A percentile compares a stretch with the other conserved stretches of the same genome.
Evolutionary conservation across 73 alveolate species (phyloP).

Genomic region (Durusdinium trenchii): DNA sequence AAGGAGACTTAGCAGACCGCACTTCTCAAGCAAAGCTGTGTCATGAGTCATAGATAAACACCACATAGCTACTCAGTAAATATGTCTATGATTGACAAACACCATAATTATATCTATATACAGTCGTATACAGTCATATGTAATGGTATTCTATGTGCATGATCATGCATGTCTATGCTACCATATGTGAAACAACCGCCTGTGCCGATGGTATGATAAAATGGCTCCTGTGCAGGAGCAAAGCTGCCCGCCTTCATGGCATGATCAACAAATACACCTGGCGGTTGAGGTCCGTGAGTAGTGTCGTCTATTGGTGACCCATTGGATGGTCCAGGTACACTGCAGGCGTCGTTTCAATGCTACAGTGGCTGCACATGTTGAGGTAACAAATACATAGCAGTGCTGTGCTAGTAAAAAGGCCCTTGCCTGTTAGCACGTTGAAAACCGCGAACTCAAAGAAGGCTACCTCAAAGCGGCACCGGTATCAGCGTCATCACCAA

Average conservation of each 20-base stretch:
- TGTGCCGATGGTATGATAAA: too few species aligned
- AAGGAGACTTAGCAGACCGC: not conserved
- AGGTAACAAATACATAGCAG: not conserved
- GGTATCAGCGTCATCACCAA: too few species aligned
- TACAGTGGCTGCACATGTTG: not conserved
- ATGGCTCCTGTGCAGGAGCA: too few species aligned
- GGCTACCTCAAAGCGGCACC: not conserved
- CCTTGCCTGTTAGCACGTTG: constrained; percentile 64
- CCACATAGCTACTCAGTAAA: too few species aligned
- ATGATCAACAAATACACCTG: constrained; percentile 71
- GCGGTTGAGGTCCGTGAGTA: not conserved
- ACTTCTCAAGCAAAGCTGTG: not conserved
- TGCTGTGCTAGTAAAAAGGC: not conserved
- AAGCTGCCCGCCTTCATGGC: constrained; percentile 53
- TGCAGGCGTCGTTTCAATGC: not conserved
- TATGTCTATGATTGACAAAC: too few species aligned
- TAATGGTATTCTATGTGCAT: too few species aligned
- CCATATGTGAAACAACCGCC: not conserved
- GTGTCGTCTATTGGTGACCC: too few species aligned
- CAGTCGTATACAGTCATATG: too few species aligned
- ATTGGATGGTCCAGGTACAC: too few species aligned
- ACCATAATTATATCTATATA: too few species aligned
- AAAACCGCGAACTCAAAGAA: constrained; percentile 70
- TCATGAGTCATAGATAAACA: too few species aligned
- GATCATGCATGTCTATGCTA: not conserved